Base-by-base conservation (phyloP, 208 protist species). In the Tritrichomonas foetus region DNA sequence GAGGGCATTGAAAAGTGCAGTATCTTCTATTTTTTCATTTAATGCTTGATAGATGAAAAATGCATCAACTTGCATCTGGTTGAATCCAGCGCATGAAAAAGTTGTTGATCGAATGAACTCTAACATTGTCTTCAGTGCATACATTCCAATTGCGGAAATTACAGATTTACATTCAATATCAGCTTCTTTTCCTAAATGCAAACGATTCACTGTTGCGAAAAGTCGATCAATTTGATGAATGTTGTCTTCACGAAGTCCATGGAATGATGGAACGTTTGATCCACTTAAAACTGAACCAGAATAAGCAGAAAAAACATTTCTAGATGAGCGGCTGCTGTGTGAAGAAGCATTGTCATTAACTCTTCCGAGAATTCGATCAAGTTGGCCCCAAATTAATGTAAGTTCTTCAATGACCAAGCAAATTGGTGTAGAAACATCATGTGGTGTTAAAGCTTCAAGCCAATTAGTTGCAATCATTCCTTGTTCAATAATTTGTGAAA, bases 11-110 rank as follows among this genome's bases (percentile, higher is more conserved):
- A 89, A 89, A 0, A 89, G 20, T 1, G 20, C n/a, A 22, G 47
- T 14, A 47, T 89, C 47, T 14, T 89, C 78, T 0, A 89, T 53
- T 30, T 89, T 89, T 20, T 89, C 78, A n/a, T 57, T 20, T 1
- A 89, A 5, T 22, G 47, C 47, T 47, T 44, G 33, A n/a, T 57
- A 89, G 0, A 89, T 89, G 78, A 89, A 89, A 27, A 53, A 89
- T 20, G 78, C 47, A 36, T 89, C 78, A 25, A 89, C 78, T 49
- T 89, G 78, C 41, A 89, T 89, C 47, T 89, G 78, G 30, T 89
- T 89, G 47, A 89, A 89, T 89, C 78, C 78, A 1, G 78, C 78
- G 27, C 78, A 89, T 2, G 41, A 57, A 36, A 89, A 89, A 33
- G 78, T 89, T 1, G 3, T 39, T 0, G 33, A 16, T 16, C 78